Percentiles rank a stretch among this genome's conserved stretches.
Evolutionary conservation across 345 rosid species (phyloP).

Genomic region (Citrus australasica): DNA sequence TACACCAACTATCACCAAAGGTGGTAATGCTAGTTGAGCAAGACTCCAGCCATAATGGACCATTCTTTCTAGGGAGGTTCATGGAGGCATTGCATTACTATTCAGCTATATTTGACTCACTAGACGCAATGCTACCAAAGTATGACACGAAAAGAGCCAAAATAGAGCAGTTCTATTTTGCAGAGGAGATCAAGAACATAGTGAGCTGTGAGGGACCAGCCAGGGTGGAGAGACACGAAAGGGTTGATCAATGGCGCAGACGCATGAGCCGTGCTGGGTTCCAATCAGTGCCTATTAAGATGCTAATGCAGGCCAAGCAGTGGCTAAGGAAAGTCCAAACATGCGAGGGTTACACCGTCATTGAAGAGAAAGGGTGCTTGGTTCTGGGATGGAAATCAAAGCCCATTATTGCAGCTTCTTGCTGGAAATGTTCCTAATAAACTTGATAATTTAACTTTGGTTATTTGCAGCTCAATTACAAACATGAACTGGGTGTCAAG

Average conservation of each 20-base stretch:
- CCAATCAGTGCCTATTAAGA: slow-evolving; percentile 29
- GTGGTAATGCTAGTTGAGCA: slow-evolving; percentile 42
- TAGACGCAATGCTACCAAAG: slow-evolving; percentile 51
- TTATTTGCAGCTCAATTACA: background rate
- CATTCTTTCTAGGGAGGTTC: slow-evolving; percentile 58
- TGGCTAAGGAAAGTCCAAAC: slow-evolving; percentile 38
- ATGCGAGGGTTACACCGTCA: slow-evolving; percentile 38
- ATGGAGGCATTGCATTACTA: slow-evolving; percentile 68
- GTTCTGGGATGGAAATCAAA: slow-evolving; percentile 58
- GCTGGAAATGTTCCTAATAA: slow-evolving; percentile 45
- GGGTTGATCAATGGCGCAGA: slow-evolving; percentile 51
- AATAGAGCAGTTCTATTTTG: slow-evolving; percentile 56
- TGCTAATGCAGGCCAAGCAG: slow-evolving; percentile 33
- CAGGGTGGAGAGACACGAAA: slow-evolving; percentile 55
- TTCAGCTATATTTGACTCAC: slow-evolving; percentile 53
- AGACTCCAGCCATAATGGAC: slow-evolving; percentile 49
- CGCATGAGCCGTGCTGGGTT: slow-evolving; percentile 62
- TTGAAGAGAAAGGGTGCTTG: slow-evolving; percentile 53
- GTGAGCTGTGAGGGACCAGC: slow-evolving; percentile 55
- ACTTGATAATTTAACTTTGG: background rate
- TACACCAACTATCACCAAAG: slow-evolving; percentile 33
- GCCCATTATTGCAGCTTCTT: slow-evolving; percentile 50
- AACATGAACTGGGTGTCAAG: background rate
- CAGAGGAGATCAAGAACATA: slow-evolving; percentile 60
- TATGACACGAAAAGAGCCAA: slow-evolving; percentile 53